Conservation (phyloP, 306 rosid species). For the Cicer judaicum region DNA sequence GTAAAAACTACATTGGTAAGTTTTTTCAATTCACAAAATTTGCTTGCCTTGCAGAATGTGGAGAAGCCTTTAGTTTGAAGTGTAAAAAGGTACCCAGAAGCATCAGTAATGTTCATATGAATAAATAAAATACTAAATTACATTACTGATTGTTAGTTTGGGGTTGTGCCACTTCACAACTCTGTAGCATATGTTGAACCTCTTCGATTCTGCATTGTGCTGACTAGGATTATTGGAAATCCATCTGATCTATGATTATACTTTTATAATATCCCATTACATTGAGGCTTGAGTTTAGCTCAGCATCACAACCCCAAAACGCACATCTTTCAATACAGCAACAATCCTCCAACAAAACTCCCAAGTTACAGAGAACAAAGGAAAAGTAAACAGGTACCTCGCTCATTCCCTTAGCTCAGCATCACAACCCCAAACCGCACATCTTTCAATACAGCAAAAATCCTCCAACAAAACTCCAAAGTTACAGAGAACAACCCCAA, state of each 20-base stretch:
- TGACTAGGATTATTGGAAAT: not conserved
- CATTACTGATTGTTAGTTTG: not conserved
- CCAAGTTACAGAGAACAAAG: not conserved
- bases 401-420: conserved; percentile 50
- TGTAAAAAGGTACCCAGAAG: not conserved
- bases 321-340: conserved; percentile 19
- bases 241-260: not conserved
- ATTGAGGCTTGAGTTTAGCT: conserved; percentile 31
- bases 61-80: not conserved
- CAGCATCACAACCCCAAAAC: conserved; percentile 36
- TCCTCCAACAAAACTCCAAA: conserved; percentile 9
- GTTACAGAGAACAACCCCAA: conserved; percentile 5
- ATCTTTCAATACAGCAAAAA: conserved; percentile 16
- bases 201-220: not conserved
- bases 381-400: conserved; percentile 29
- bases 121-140: not conserved
- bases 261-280: not conserved
- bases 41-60: not conserved
- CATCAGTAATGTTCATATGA: not conserved
- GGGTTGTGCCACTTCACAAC: conserved; percentile 8
- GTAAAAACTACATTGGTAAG: not conserved
- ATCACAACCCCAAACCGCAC: conserved; percentile 35
- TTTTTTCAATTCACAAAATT: not conserved
- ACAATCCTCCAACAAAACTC: not conserved
- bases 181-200: not conserved